phyloP scores from a whole-genome alignment of 441 rosid species.

The Brassica hybrid region DNA sequence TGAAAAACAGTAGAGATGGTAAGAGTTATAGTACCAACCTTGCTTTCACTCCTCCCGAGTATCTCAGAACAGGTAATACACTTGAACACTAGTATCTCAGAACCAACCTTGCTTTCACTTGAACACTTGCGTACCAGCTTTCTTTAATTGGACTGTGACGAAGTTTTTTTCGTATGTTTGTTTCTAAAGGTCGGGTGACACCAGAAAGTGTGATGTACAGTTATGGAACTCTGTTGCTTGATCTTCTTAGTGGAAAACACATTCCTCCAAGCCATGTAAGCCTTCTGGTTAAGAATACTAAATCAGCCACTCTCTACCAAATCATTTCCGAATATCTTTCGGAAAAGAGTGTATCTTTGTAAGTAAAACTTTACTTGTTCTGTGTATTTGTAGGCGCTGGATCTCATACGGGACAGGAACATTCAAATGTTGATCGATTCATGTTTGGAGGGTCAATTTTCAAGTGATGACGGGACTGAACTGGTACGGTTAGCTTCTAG shows the following conservation, averaged over 20 bases:
- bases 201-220: slow-evolving; percentile 96
- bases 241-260: slow-evolving; percentile 96
- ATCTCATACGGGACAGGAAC: slow-evolving; percentile 87
- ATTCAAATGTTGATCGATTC: slow-evolving; percentile 86
- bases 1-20: slow-evolving; percentile 81
- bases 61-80: slow-evolving; percentile 63
- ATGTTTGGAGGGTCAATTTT: slow-evolving; percentile 88
- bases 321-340: too few relatives aligned
- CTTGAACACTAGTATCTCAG: too few relatives aligned
- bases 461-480: slow-evolving; percentile 85
- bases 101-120: too few relatives aligned
- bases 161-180: background rate
- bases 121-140: slow-evolving; percentile 1
- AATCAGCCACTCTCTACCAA: background rate
- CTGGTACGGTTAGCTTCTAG: slow-evolving; percentile 89
- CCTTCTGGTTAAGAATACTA: slow-evolving; percentile 16
- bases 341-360: background rate
- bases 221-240: slow-evolving; percentile 92
- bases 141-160: background rate
- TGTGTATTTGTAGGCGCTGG: slow-evolving; percentile 70
- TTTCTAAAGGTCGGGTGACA: slow-evolving; percentile 73
- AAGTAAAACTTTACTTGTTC: background rate
- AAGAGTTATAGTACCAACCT: slow-evolving; percentile 77
- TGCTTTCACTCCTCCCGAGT: slow-evolving; percentile 82
- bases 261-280: slow-evolving; percentile 96